Base-by-base conservation (phyloP, 2,329 filamentous ascomycete genomes). In the Pestalotiopsis sp. region DNA sequence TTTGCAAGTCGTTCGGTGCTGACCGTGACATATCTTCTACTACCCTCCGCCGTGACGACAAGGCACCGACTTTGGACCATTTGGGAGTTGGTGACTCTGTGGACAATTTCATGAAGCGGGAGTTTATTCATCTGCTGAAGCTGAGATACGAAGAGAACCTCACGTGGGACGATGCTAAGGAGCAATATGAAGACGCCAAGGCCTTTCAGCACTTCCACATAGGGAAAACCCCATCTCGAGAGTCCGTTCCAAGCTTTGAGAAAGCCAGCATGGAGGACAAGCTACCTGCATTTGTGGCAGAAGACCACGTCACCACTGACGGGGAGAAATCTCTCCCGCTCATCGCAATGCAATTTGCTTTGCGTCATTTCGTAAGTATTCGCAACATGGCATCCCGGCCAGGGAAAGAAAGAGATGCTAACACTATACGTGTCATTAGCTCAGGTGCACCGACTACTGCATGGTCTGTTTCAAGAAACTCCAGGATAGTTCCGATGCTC, bases 401-500 rank as follows among this genome's bases (percentile, higher is more conserved):
- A 31, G 27, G 45, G 7, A 52, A 17, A 17, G 20, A 9, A 17
- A 52, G 45, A 9, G 20, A 52, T 31, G 45, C 45, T 52, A 52
- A 52, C 14, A 4, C 17, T 20, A 52, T 20, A 14, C n/a, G 17
- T 52, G n/a, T n/a, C 14, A 17, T 20, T n/a, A 52, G 45, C 36
- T 92, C 7, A 90, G 89, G 69, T 97, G 94, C 77, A 94, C 93
- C 0, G 90, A 96, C 67, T 97, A 95, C 78, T 98, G 95, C 78
- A 86, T 97, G 67, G 90, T 95, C 27, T 98, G 95, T 75, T 93
- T 97, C 78, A 87, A 87, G 72, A 91, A 86, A 72, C 86, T 93
- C 45, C 79, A 87, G 1, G 85, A 85, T 2, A 86, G 88, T 0
- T 90, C 95, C 49, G 89, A 91, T 74, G 89, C 91, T 1, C 83